phyloP scores from a whole-genome alignment of 1,284 basidiomycete genomes.

The Earliella scabrosa region DNA sequence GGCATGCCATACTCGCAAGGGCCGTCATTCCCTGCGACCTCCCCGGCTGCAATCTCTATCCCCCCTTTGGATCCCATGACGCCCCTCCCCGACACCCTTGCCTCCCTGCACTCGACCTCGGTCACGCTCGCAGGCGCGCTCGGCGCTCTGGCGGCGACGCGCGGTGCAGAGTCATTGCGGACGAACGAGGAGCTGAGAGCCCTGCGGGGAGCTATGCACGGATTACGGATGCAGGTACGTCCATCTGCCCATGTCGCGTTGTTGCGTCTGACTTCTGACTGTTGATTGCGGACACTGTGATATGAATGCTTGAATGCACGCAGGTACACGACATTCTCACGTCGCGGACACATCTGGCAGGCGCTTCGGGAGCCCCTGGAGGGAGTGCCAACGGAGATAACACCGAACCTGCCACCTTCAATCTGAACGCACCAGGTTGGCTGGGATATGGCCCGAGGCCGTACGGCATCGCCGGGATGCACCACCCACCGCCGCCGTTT shows the following conservation, averaged over 20 bases:
- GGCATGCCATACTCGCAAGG: slow-evolving; percentile 23
- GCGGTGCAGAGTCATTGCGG: slow-evolving; percentile 65
- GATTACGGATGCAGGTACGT: slow-evolving; percentile 79
- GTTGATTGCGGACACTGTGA: too few species aligned
- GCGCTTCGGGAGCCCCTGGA: neutral
- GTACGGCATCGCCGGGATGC: slow-evolving; percentile 13
- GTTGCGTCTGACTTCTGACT: neutral
- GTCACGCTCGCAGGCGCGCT: slow-evolving; percentile 54
- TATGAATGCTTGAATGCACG: too few species aligned
- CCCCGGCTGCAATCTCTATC: slow-evolving; percentile 41
- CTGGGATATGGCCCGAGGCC: slow-evolving; percentile 17
- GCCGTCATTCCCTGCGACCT: slow-evolving; percentile 13
- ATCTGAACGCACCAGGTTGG: slow-evolving; percentile 17
- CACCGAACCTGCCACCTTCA: slow-evolving; percentile 5
- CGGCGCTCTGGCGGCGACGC: slow-evolving; percentile 28
- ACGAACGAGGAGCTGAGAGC: slow-evolving; percentile 79
- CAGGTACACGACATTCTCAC: slow-evolving; percentile 26
- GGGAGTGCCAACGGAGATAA: slow-evolving; percentile 7
- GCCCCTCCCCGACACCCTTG: slow-evolving; percentile 64
- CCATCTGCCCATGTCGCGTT: neutral
- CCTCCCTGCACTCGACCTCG: slow-evolving; percentile 62
- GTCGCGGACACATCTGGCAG: slow-evolving; percentile 9
- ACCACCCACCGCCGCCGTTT: slow-evolving; percentile 10
- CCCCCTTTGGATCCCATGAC: slow-evolving; percentile 63
- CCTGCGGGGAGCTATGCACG: slow-evolving; percentile 74